phyloP scores from a whole-genome alignment of 2,329 filamentous ascomycete species.

The Penicillium sp. region DNA sequence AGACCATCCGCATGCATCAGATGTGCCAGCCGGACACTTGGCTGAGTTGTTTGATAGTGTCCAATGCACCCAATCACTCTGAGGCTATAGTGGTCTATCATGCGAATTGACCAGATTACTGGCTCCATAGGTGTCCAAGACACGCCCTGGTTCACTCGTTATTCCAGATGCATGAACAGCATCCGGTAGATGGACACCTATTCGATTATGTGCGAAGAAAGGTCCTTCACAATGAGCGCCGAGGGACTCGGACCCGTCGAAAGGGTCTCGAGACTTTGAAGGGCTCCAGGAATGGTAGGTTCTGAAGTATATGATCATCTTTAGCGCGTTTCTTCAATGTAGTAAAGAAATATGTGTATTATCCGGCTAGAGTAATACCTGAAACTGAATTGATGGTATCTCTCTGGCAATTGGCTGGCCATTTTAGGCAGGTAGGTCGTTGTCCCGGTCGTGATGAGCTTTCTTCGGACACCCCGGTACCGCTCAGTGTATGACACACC shows the following conservation, averaged over 20 bases:
- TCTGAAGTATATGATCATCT: background rate
- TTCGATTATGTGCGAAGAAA: constrained; percentile 24
- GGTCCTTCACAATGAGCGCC: constrained; percentile 28
- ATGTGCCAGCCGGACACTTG: constrained; percentile 18
- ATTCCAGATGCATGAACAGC: constrained; percentile 13
- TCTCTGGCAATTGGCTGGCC: constrained; percentile 22
- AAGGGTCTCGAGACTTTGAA: constrained; percentile 19
- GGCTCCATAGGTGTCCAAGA: constrained; percentile 14
- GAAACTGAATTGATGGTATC: constrained; percentile 17
- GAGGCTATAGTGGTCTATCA: constrained; percentile 19
- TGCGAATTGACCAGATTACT: constrained; percentile 2
- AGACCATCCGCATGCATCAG: constrained; percentile 20
- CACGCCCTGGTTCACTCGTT: constrained; percentile 15
- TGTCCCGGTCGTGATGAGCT: constrained; percentile 21
- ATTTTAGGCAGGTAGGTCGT: constrained; percentile 28
- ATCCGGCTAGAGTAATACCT: too few species aligned
- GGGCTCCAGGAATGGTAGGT: constrained; percentile 21
- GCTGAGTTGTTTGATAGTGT: constrained; percentile 21
- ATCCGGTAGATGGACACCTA: constrained; percentile 18
- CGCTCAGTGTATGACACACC: constrained; percentile 15
- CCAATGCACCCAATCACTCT: constrained; percentile 22
- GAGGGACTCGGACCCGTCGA: constrained; percentile 21
- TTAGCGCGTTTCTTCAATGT: background rate
- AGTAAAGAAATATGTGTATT: background rate
- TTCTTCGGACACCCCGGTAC: constrained; percentile 18